Evolutionary conservation across 1,284 basidiomycete species (phyloP).

Genomic region (Trichosporon ovoides): DNA sequence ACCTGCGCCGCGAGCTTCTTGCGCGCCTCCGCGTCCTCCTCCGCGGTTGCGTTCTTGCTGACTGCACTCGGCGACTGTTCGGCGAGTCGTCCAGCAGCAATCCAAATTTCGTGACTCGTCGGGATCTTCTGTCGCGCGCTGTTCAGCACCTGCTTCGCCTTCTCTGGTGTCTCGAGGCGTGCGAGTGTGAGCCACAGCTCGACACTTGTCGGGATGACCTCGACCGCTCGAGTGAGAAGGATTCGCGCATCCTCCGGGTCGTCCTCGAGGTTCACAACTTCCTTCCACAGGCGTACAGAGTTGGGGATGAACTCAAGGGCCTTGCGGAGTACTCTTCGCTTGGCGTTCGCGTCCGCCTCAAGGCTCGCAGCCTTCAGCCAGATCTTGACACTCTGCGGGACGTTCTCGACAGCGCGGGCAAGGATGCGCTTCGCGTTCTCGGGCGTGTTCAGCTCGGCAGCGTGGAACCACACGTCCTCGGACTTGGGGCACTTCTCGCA

Average conservation of each 20-base stretch:
- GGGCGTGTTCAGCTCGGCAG: slow-evolving; percentile 82
- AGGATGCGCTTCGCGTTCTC: slow-evolving; percentile 94
- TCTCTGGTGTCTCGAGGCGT: slow-evolving; percentile 80
- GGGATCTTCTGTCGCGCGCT: slow-evolving; percentile 90
- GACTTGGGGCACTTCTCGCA: slow-evolving; percentile 94
- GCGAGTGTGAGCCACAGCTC: slow-evolving; percentile 97
- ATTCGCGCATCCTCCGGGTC: slow-evolving; percentile 84
- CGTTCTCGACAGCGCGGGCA: slow-evolving; percentile 86
- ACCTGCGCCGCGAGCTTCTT: slow-evolving; percentile 58
- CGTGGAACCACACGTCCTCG: slow-evolving; percentile 97
- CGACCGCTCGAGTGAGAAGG: slow-evolving; percentile 85
- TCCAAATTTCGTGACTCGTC: slow-evolving; percentile 97
- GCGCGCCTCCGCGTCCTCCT: slow-evolving; percentile 54
- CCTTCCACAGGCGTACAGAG: slow-evolving; percentile 94
- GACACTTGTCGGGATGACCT: slow-evolving; percentile 89
- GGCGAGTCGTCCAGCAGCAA: slow-evolving; percentile 83
- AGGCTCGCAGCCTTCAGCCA: slow-evolving; percentile 92
- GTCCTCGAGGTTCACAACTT: slow-evolving; percentile 92
- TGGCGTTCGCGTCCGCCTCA: slow-evolving; percentile 76
- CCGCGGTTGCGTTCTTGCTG: slow-evolving; percentile 45
- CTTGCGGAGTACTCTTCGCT: slow-evolving; percentile 86
- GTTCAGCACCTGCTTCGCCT: slow-evolving; percentile 89
- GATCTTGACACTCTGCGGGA: slow-evolving; percentile 89
- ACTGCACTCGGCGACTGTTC: slow-evolving; percentile 66
- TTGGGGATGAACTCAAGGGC: slow-evolving; percentile 98